Evolutionary conservation across 345 rosid genomes (phyloP), one percentile per base, ranked within the genome.

Genomic region (Acer campestre): DNA sequence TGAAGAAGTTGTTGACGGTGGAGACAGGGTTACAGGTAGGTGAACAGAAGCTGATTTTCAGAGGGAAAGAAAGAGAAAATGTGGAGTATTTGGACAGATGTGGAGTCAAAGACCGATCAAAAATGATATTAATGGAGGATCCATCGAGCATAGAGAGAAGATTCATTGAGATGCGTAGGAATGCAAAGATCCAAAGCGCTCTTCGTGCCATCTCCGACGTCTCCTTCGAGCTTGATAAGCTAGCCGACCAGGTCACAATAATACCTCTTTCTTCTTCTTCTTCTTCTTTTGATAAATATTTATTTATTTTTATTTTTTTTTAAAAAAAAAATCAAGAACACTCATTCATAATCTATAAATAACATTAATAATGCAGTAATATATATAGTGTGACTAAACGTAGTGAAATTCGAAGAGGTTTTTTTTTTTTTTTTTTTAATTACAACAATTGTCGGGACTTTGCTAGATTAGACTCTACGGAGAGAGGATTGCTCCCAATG

Each of bases 21-120:
- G 88, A 90, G 78, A 88, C 89, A 27, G 88, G 94, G 74, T 58
- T 90, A 27, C 81, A 82, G 74, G 59, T 82, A 10, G 87, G 61
- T 17, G 90, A 90, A 10, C 94, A 90, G 70, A 74, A 75, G 77
- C 11, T 90, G 66, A 63, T 78, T n/a, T 90, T 79, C 67, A 78
- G 79, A 31, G 90, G 89, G 22, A 90, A 85, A 73, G 88, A 88
- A 74, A 75, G 90, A 48, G 82, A 80, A 70, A 87, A 88, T 61
- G 81, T 74, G 1, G 86, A 79, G 77, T 90, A 77, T 48, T 67
- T 90, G 62, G 92, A 87, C 82, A 76, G 4, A 13, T 82, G 88
- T 44, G 90, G 91, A 3, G 88, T 88, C 75, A 90, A 84, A 80
- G 86, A 90, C 75, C 79, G 88, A 55, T 88, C 94, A 14, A 90